A percentile compares a stretch with the other conserved stretches of the same genome.
These are phyloP conservation scores for Shiraia bambusicola DNA, from an alignment of 2,329 filamentous ascomycete species.

Conservation along the genomic window DNA sequence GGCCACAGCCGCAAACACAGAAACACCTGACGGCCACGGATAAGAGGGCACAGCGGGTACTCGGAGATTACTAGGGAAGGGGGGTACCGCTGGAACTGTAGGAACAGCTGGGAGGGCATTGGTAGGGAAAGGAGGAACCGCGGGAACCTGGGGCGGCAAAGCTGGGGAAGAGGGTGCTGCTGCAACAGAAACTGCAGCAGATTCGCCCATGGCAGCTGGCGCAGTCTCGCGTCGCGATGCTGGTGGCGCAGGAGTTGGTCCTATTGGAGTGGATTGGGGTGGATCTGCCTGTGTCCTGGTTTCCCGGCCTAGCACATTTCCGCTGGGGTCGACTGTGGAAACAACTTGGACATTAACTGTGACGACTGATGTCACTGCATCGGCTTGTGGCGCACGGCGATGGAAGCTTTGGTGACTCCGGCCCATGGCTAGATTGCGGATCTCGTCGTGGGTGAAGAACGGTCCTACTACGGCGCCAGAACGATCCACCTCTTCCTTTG, in stretches of 20 bases:
- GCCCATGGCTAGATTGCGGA: conserved; percentile 30
- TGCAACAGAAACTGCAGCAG: conserved; percentile 5
- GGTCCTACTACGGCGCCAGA: conserved; percentile 14
- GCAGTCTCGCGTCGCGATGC: no score
- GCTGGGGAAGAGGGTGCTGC: conserved; percentile 6
- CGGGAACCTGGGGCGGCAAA: conserved; percentile 13
- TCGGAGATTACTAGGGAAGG: conserved; percentile 38
- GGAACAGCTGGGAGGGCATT: conserved; percentile 26
- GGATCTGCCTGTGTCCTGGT: conserved; percentile 22
- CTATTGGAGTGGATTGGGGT: conserved; percentile 6
- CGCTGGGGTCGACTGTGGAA: conserved; percentile 31
- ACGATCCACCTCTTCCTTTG: conserved; percentile 14
- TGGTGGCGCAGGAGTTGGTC: not conserved
- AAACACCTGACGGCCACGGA: conserved; percentile 32
- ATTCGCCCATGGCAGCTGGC: conserved; percentile 6
- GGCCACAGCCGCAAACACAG: conserved; percentile 6
- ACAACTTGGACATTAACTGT: conserved; percentile 36
- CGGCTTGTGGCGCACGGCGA: conserved; percentile 27
- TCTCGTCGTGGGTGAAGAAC: conserved; percentile 21
- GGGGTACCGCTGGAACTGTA: conserved; percentile 35
- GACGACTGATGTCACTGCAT: conserved; percentile 16
- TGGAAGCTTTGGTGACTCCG: conserved; percentile 38
- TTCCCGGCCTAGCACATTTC: conserved; percentile 28
- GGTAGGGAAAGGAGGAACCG: conserved; percentile 18
- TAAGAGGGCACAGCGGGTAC: conserved; percentile 35